A percentile compares a stretch with the other conserved stretches of the same genome.
Conservation (phyloP, 805 yeast genomes). For the Lipomyces sp. region DNA sequence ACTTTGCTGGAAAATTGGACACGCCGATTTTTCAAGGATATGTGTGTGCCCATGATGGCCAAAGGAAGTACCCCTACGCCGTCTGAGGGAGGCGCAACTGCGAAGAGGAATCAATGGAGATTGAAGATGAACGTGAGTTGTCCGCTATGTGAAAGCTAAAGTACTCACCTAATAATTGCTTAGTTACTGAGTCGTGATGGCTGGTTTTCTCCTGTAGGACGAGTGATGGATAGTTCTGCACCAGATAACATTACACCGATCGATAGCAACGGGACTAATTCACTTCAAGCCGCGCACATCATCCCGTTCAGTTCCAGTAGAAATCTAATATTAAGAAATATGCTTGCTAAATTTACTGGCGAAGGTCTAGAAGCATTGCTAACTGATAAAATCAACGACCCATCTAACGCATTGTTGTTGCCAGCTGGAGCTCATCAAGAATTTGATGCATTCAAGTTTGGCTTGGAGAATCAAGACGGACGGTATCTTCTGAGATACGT, state of each 20-base stretch:
- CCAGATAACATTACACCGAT: not conserved
- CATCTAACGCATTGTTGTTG: conserved; percentile 1
- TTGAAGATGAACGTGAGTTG: not conserved
- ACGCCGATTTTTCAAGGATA: not conserved
- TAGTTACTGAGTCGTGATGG: not conserved
- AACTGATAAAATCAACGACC: not conserved
- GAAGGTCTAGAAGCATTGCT: not conserved
- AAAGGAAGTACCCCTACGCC: conserved; percentile 5
- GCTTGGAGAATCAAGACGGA: not conserved
- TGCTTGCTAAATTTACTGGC: not conserved
- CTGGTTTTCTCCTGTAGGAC: conserved; percentile 4
- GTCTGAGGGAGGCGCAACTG: not conserved
- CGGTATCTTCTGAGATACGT: not conserved
- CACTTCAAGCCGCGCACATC: not conserved
- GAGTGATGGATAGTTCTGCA: not conserved
- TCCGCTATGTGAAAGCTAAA: not conserved
- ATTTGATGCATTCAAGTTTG: not conserved
- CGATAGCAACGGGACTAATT: not conserved
- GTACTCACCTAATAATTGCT: not conserved
- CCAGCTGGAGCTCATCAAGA: not conserved
- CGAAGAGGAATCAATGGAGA: not conserved
- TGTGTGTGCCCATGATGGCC: conserved; percentile 4
- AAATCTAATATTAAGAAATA: not conserved
- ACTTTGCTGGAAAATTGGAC: not conserved
- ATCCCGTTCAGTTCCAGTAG: not conserved